Evolutionary conservation across 1,139 yeast species (phyloP), one percentile per base, ranked within the genome.

Genomic region (Debaryomyces psychrophilus): DNA sequence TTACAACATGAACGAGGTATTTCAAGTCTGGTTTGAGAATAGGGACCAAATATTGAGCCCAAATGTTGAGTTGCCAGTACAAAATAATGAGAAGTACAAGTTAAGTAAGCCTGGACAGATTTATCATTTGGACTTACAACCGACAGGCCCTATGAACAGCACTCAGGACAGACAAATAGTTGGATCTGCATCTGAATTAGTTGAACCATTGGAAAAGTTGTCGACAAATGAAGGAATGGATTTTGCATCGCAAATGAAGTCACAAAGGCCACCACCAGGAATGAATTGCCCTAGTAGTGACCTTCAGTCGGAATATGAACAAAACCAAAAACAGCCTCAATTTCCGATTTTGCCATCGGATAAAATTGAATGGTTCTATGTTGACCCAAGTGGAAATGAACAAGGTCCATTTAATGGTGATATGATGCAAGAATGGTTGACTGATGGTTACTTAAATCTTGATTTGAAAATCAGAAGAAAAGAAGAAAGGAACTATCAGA

Each of bases 361-460:
- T 18, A 66, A 72, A 44, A 74, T 84, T 55, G 71, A 76, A 47
- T 89, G 96, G 96, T 71, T 67, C 49, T 89, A 89, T 59, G 69
- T 83, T 47, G 96, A 89, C 60, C 83, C 89, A 0, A 65, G 77
- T 39, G 89, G 88, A 2, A 76, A 68, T 45, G 85, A 82, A 51
- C 95, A 87, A 59, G 96, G 96, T 20, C 96, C 96, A 2, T 89
- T 88, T 61, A 74, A 75, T 44, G 90, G 95, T 1, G 67, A 71
- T 23, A 67, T 79, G 69, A 89, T 89, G 96, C 95, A 88, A 53
- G 82, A 74, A 44, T 89, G 96, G 96, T 79, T 78, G 50, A 62
- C 76, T 5, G 80, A 78, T 27, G 83, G 85, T 2, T 87, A 86
- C 65, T 73, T 89, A 52, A 71, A 70, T 43, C 73, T 73, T 12